A percentile compares a stretch with the other conserved stretches of the same genome.
Conservation (phyloP, 805 yeast species). For the Candida tibetensis region DNA sequence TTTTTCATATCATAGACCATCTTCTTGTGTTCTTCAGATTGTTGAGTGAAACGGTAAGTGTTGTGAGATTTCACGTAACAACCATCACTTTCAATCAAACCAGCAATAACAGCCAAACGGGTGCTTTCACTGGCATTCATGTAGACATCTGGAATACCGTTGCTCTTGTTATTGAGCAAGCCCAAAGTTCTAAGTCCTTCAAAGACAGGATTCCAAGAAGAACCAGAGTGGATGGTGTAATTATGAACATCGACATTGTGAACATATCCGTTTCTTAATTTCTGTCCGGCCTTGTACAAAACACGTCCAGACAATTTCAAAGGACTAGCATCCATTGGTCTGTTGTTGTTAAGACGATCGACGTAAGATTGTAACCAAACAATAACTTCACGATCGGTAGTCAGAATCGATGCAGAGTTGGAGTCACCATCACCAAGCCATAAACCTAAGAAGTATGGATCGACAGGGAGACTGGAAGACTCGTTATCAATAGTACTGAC, state of each 20-base stretch:
- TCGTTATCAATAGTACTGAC: no score
- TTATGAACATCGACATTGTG: not conserved
- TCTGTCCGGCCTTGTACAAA: no score
- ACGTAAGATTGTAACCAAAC: slow-evolving; percentile 2
- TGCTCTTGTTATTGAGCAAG: not conserved
- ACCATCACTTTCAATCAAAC: slow-evolving; percentile 9
- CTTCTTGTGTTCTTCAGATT: not conserved
- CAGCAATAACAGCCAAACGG: slow-evolving; percentile 6
- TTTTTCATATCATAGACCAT: not conserved
- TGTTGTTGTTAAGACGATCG: slow-evolving; percentile 3
- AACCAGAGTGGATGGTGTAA: not conserved
- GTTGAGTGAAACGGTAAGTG: not conserved
- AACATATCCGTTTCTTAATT: no score
- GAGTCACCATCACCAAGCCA: slow-evolving; percentile 7
- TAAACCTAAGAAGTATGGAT: slow-evolving; percentile 9
- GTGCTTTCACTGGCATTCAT: slow-evolving; percentile 3
- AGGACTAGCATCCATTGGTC: not conserved
- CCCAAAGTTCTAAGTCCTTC: not conserved
- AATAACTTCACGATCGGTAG: slow-evolving; percentile 7
- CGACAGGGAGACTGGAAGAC: slow-evolving; percentile 5
- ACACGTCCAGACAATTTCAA: slow-evolving; percentile 1
- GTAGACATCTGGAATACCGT: not conserved
- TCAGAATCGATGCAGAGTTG: slow-evolving; percentile 1
- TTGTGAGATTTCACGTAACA: slow-evolving; percentile 3
- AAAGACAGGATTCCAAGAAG: not conserved